These are phyloP conservation scores for Triglochin maritima DNA, from an alignment of 106 monocot species.

Conservation along the genomic window DNA sequence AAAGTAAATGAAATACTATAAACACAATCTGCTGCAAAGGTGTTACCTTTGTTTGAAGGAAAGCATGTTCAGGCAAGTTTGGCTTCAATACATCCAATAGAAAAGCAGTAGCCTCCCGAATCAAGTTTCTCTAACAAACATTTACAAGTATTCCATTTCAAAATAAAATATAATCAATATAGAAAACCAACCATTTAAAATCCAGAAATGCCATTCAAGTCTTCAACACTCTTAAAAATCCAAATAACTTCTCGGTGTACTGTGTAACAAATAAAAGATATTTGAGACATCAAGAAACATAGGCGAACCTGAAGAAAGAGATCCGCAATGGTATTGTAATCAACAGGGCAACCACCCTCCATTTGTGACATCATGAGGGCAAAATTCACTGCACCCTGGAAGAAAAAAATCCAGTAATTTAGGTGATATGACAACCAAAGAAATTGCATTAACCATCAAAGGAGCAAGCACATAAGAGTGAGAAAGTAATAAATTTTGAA, in stretches of 20 bases:
- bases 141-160: not conserved
- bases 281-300: not conserved
- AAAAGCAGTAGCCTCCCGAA: constrained; percentile 96
- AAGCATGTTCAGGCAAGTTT: constrained; percentile 94
- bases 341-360: constrained; percentile 94
- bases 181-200: no score
- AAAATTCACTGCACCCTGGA: constrained; percentile 66
- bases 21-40: not conserved
- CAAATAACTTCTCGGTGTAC: no score
- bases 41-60: constrained; percentile 88
- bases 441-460: not conserved
- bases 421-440: not conserved
- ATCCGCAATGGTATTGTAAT: constrained; percentile 96
- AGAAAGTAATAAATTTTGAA: no score
- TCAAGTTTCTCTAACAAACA: constrained; percentile 69
- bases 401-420: constrained; percentile 2
- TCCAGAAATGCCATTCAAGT: no score
- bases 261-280: not conserved
- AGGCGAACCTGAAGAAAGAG: constrained; percentile 79
- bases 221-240: no score
- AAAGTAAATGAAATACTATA: not conserved
- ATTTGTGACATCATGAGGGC: constrained; percentile 94
- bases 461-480: no score
- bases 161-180: no score
- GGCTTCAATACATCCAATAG: constrained; percentile 95